Evolutionary conservation across 2,329 filamentous ascomycete genomes (phyloP).

Genomic region (Pyrenochaeta sp.): DNA sequence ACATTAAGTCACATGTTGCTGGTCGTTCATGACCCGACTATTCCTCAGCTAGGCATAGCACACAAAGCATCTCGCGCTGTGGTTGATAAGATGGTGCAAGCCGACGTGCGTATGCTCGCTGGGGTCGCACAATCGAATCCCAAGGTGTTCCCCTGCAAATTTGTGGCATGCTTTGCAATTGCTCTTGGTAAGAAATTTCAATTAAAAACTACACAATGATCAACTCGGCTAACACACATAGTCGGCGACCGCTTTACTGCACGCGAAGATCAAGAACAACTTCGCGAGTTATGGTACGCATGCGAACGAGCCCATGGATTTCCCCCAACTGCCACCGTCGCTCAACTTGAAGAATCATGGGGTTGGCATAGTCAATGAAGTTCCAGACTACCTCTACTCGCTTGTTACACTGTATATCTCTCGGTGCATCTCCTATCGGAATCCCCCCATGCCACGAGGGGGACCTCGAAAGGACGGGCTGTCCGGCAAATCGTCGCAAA

Average conservation of each 20-base stretch:
- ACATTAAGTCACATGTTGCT: conserved; percentile 45
- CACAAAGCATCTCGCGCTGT: conserved; percentile 40
- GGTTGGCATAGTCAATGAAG: conserved; percentile 30
- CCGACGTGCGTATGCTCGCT: conserved; percentile 45
- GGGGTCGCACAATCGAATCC: conserved; percentile 45
- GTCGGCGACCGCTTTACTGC: conserved; percentile 45
- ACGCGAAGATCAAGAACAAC: conserved; percentile 39
- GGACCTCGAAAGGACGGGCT: too few relatives aligned
- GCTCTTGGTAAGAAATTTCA: conserved; percentile 32
- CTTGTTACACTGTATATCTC: too few relatives aligned
- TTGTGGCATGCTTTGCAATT: conserved; percentile 48
- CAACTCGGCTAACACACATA: conserved; percentile 14
- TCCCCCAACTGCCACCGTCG: conserved; percentile 40
- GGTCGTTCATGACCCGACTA: conserved; percentile 45
- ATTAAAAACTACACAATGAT: not conserved
- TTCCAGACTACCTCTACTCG: too few relatives aligned
- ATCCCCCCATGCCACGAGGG: too few relatives aligned
- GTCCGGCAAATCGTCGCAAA: too few relatives aligned
- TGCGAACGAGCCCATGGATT: conserved; percentile 45
- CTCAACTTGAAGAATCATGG: conserved; percentile 47
- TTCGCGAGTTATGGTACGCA: conserved; percentile 39
- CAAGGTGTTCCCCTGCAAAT: conserved; percentile 44
- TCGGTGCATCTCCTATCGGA: too few relatives aligned
- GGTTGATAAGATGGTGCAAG: conserved; percentile 43
- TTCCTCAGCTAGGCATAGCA: conserved; percentile 46